Conservation (phyloP, 768 basidiomycete species). For the Chalciporus chontae region DNA sequence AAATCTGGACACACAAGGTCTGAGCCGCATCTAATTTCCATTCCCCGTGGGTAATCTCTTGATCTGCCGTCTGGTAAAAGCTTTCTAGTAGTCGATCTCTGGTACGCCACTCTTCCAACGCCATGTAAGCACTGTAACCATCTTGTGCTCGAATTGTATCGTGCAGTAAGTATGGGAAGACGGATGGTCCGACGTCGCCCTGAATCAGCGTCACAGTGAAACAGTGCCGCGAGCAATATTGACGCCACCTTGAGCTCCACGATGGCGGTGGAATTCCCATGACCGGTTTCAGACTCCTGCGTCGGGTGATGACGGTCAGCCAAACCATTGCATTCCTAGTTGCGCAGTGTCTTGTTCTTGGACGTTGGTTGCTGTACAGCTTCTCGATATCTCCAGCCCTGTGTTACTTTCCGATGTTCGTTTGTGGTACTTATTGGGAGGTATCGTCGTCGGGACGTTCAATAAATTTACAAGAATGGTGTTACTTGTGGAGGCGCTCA, state of each 20-base stretch:
- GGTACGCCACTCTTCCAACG: constrained; percentile 51
- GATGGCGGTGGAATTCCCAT: constrained; percentile 26
- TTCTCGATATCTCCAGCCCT: constrained; percentile 58
- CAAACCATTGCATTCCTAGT: constrained; percentile 44
- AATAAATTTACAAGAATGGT: constrained; percentile 56
- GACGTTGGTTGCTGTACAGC: constrained; percentile 52
- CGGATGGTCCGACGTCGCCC: constrained; percentile 27
- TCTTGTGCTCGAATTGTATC: constrained; percentile 53
- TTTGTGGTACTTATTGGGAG: constrained; percentile 64
- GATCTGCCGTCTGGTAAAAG: constrained; percentile 36
- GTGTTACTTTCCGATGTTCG: constrained; percentile 48
- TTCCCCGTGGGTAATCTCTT: background rate
- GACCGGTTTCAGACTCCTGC: constrained; percentile 17
- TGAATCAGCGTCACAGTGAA: background rate
- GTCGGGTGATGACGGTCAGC: constrained; percentile 13
- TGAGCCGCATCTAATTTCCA: constrained; percentile 1
- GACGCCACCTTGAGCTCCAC: constrained; percentile 30
- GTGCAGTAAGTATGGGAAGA: constrained; percentile 47
- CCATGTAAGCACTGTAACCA: constrained; percentile 55
- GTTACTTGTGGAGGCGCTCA: constrained; percentile 24
- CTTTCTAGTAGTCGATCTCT: constrained; percentile 48
- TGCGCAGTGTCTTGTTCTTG: constrained; percentile 42
- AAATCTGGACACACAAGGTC: constrained; percentile 48
- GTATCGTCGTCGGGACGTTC: constrained; percentile 43
- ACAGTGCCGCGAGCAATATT: constrained; percentile 29